Evolutionary conservation across 2,329 filamentous ascomycete species (phyloP).

Genomic region (Bipolaris zeicola): DNA sequence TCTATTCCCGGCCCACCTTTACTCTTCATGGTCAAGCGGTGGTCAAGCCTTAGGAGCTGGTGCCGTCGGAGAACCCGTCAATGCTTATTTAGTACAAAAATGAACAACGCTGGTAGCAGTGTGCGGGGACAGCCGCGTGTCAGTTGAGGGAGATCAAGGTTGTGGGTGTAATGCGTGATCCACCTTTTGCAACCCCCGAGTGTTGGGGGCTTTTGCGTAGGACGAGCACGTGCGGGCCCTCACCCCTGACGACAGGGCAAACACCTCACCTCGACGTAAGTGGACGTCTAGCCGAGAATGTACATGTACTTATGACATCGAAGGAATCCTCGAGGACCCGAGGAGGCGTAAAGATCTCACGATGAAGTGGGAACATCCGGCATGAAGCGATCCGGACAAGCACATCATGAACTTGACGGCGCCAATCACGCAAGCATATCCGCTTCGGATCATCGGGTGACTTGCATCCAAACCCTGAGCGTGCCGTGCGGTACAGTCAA

Average conservation of each 20-base stretch:
- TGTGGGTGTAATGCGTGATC: not conserved
- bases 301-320: no score
- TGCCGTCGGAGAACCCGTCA: not conserved
- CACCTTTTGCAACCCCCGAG: not conserved
- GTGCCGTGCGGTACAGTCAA: no score
- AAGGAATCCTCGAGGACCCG: no score
- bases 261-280: not conserved
- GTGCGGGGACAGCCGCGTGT: conserved; percentile 6
- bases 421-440: not conserved
- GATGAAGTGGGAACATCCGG: not conserved
- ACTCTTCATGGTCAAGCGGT: conserved; percentile 4
- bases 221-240: not conserved
- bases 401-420: not conserved
- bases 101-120: not conserved
- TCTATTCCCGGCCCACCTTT: conserved; percentile 1
- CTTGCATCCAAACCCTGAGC: not conserved
- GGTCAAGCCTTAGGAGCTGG: not conserved
- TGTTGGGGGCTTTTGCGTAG: not conserved
- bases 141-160: not conserved
- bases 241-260: not conserved
- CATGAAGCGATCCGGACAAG: no score
- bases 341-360: no score
- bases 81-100: not conserved
- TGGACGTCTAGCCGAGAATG: not conserved
- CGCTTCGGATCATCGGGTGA: conserved; percentile 1